These are phyloP conservation scores for Castanea sativa DNA, from an alignment of 306 rosid genomes.

Conservation along the genomic window DNA sequence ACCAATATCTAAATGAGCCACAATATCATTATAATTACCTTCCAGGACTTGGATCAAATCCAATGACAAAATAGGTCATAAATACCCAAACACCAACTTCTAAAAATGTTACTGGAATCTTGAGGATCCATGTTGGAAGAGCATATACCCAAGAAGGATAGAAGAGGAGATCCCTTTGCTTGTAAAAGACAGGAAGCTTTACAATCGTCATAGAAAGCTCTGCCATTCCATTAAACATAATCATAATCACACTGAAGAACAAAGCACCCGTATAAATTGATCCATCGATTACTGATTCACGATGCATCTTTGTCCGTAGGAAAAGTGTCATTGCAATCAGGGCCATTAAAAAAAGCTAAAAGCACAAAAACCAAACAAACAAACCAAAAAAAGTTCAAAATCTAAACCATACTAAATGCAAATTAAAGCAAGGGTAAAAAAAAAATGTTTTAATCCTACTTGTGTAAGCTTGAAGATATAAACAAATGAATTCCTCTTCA, in stretches of 20 bases:
- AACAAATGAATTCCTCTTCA: slow-evolving; percentile 47
- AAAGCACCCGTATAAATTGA: slow-evolving; percentile 31
- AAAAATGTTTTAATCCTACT: slow-evolving; percentile 13
- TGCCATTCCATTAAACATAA: slow-evolving; percentile 41
- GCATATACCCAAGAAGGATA: slow-evolving; percentile 43
- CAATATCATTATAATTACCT: slow-evolving; percentile 15
- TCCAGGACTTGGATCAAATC: slow-evolving; percentile 36
- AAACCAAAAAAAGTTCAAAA: neutral
- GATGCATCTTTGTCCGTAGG: slow-evolving; percentile 36
- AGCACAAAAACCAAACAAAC: neutral
- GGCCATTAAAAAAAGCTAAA: slow-evolving; percentile 28
- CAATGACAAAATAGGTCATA: slow-evolving; percentile 40
- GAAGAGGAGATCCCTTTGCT: slow-evolving; percentile 46
- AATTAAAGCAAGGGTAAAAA: neutral
- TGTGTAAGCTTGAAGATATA: slow-evolving; percentile 38
- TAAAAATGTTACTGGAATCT: slow-evolving; percentile 36
- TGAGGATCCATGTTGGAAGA: slow-evolving; percentile 39
- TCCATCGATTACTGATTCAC: slow-evolving; percentile 19
- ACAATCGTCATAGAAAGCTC: slow-evolving; percentile 41
- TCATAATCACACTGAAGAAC: slow-evolving; percentile 25
- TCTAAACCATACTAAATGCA: neutral
- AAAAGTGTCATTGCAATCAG: slow-evolving; percentile 31
- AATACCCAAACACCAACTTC: slow-evolving; percentile 42
- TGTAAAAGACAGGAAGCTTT: slow-evolving; percentile 50
- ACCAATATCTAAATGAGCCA: neutral